Conservation (phyloP, 2,329 filamentous ascomycete genomes). For the Sclerotinia borealis region DNA sequence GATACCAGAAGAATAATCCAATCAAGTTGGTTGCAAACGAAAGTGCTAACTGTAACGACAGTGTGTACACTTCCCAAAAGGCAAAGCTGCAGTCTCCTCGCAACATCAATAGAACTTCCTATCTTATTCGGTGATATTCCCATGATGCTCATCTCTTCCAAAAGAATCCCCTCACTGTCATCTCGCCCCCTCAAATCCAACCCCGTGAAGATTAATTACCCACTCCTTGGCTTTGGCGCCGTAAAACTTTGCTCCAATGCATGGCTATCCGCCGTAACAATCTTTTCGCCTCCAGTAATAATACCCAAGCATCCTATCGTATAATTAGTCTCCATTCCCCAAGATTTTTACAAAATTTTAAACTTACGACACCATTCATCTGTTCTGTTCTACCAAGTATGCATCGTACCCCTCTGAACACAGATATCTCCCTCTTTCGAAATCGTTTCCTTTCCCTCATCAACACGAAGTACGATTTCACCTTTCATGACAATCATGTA, state of each 20-base stretch:
- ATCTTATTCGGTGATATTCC: background rate
- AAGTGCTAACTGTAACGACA: background rate
- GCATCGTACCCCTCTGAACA: conserved; percentile 36
- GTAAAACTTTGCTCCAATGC: conserved; percentile 28
- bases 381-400: conserved; percentile 7
- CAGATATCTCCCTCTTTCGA: conserved; percentile 36
- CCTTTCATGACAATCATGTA: conserved; percentile 37
- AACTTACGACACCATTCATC: background rate
- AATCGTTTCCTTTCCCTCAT: conserved; percentile 36
- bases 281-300: conserved; percentile 37
- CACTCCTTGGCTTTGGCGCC: background rate
- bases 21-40: background rate
- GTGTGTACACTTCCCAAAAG: background rate
- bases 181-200: background rate
- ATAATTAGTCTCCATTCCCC: background rate
- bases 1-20: too few species aligned
- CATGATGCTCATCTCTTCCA: background rate
- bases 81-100: too few species aligned
- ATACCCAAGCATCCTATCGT: conserved; percentile 30
- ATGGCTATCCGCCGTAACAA: conserved; percentile 35
- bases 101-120: background rate
- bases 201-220: background rate
- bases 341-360: too few species aligned
- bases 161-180: background rate
- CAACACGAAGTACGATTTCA: conserved; percentile 36